Conservation (phyloP, 495 filamentous ascomycete species). For the Penicillium manginii region DNA sequence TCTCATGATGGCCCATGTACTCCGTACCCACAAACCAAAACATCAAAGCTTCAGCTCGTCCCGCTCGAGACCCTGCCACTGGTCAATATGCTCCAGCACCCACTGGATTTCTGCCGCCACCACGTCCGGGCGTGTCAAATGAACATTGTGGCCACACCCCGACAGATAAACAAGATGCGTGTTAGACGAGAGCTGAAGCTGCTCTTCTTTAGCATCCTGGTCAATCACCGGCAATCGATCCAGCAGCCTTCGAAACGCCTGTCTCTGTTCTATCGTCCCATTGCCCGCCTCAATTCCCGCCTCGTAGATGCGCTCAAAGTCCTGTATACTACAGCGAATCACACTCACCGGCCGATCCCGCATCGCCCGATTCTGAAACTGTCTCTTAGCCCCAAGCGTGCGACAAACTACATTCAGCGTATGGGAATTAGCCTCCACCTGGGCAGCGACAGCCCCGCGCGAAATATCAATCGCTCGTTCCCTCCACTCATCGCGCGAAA, state of each 20-base stretch:
- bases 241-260: conserved; percentile 36
- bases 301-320: conserved; percentile 40
- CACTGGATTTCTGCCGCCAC: conserved; percentile 50
- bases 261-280: conserved; percentile 34
- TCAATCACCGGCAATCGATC: conserved; percentile 42
- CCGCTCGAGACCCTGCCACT: conserved; percentile 10
- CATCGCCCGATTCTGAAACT: conserved; percentile 35
- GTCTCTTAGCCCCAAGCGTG: conserved; percentile 34
- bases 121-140: conserved; percentile 50
- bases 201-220: conserved; percentile 45
- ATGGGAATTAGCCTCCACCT: conserved; percentile 21
- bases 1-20: background rate
- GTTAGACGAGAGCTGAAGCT: conserved; percentile 42
- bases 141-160: conserved; percentile 55
- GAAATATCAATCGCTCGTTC: conserved; percentile 38
- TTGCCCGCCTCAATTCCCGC: conserved; percentile 37
- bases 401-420: conserved; percentile 26
- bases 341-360: conserved; percentile 42
- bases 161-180: conserved; percentile 42
- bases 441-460: conserved; percentile 22
- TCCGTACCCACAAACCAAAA: background rate
- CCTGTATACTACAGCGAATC: conserved; percentile 35
- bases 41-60: conserved; percentile 12
- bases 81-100: conserved; percentile 43
- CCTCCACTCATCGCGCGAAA: conserved; percentile 42